These are phyloP conservation scores for Paulownia fortunei DNA, from an alignment of 257 asterid genomes.

Conservation along the genomic window DNA sequence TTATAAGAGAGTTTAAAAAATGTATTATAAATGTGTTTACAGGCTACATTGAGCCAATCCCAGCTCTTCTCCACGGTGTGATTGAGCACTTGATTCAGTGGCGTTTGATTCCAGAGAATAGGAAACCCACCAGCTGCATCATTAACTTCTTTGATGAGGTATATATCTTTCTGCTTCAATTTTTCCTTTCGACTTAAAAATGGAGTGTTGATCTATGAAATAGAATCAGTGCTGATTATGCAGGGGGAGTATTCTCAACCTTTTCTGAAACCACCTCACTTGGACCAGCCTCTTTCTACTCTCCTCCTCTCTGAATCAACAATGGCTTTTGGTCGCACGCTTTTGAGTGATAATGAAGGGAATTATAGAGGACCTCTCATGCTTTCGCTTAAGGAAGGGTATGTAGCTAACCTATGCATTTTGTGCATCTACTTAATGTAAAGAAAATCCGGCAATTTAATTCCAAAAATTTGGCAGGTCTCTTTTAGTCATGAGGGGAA, in stretches of 20 bases:
- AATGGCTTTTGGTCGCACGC: conserved; percentile 79
- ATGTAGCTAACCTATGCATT: conserved; percentile 9
- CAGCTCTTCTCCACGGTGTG: conserved; percentile 60
- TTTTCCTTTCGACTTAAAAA: neutral
- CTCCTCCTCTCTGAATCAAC: conserved; percentile 71
- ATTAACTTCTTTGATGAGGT: conserved; percentile 87
- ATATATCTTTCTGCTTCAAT: neutral
- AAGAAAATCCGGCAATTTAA: conserved; percentile 8
- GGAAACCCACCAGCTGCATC: conserved; percentile 75
- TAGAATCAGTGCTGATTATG: neutral
- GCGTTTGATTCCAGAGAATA: conserved; percentile 65
- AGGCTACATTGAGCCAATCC: conserved; percentile 78
- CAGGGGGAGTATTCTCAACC: conserved; percentile 89
- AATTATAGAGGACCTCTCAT: conserved; percentile 72
- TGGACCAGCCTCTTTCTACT: conserved; percentile 82
- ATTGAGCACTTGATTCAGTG: conserved; percentile 71
- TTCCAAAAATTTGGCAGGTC: conserved; percentile 57
- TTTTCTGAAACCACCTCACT: conserved; percentile 82
- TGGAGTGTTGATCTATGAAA: neutral
- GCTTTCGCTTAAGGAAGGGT: conserved; percentile 80
- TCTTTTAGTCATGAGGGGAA: conserved; percentile 91
- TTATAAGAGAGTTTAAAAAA: neutral
- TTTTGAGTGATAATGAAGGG: conserved; percentile 62
- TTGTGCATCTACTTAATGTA: neutral
- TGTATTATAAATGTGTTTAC: conserved; percentile 15